Base-by-base conservation (phyloP, 1,139 yeast species). In the Hemisphaericaspora xylanilytica region DNA sequence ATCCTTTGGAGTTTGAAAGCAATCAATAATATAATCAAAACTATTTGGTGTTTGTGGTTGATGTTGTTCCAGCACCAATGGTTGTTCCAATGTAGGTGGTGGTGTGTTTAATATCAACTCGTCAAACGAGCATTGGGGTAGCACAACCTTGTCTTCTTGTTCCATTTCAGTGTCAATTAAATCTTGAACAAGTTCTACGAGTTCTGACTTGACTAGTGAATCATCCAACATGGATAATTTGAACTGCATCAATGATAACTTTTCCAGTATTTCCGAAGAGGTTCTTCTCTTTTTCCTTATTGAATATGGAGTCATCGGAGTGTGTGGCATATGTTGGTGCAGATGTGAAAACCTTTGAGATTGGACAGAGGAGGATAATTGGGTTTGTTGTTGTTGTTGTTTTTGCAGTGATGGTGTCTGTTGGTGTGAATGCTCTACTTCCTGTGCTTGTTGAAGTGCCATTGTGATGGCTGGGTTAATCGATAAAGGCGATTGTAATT, bases 401-500 rank as follows among this genome's bases (percentile, higher is more conserved):
- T 20, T 20, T 20, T 20, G 21, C 8, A 20, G 8, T 20, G 21
- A 6, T 26, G 24, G 10, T n/a, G n/a, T n/a, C n/a, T n/a, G n/a
- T n/a, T n/a, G n/a, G n/a, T n/a, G n/a, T n/a, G n/a, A n/a, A n/a
- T n/a, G n/a, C n/a, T n/a, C n/a, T n/a, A n/a, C n/a, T n/a, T n/a
- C n/a, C n/a, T n/a, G n/a, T n/a, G n/a, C n/a, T 14, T 29, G 24
- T n/a, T 21, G 10, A 13, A 8, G 28, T 11, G 28, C 4, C 18
- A n/a, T 13, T 25, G 36, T 7, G 15, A 28, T 29, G 6, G 33
- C 28, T 9, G 36, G 30, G 20, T 25, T 30, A 20, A 24, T 35
- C 14, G 46, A 20, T 26, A 43, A 39, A 24, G 46, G 46, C 3
- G 46, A 40, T 37, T 42, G 41, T 30, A 42, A 43, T 28, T 35